Evolutionary conservation across 306 rosid genomes (phyloP).

Genomic region (Gleditsia sinensis): DNA sequence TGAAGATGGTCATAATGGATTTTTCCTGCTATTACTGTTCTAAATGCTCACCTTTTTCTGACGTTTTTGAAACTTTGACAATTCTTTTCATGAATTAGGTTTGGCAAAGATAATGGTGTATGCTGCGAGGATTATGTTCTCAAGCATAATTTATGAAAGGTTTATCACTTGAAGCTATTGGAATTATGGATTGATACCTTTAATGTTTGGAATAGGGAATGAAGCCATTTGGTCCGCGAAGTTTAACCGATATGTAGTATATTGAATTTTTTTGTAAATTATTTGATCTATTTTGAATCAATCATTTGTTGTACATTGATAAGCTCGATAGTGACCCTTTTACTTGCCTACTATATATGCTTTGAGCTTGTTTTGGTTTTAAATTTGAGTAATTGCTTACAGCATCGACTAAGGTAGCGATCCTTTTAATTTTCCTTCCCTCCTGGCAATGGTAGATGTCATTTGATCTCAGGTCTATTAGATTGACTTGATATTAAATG

Average conservation of each 20-base stretch:
- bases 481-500: slow-evolving; percentile 6
- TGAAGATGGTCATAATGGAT: not conserved
- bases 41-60: slow-evolving; percentile 21
- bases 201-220: slow-evolving; percentile 48
- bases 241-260: slow-evolving; percentile 38
- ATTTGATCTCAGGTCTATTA: not conserved
- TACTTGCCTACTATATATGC: slow-evolving; percentile 24
- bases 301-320: slow-evolving; percentile 53
- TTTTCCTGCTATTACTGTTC: not conserved
- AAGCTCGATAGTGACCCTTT: slow-evolving; percentile 35
- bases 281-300: slow-evolving; percentile 44
- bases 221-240: slow-evolving; percentile 61
- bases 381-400: not conserved
- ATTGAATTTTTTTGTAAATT: slow-evolving; percentile 41
- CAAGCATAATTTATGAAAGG: slow-evolving; percentile 19
- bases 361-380: not conserved
- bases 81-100: slow-evolving; percentile 40
- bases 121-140: slow-evolving; percentile 32
- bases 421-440: not conserved
- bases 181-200: slow-evolving; percentile 40
- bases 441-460: not conserved
- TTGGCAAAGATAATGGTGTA: slow-evolving; percentile 38
- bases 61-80: slow-evolving; percentile 16
- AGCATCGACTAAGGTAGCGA: slow-evolving; percentile 15
- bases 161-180: slow-evolving; percentile 41